These are phyloP conservation scores for Penicillium janthinellum DNA, from an alignment of 2,329 filamentous ascomycete species.

Conservation along the genomic window DNA sequence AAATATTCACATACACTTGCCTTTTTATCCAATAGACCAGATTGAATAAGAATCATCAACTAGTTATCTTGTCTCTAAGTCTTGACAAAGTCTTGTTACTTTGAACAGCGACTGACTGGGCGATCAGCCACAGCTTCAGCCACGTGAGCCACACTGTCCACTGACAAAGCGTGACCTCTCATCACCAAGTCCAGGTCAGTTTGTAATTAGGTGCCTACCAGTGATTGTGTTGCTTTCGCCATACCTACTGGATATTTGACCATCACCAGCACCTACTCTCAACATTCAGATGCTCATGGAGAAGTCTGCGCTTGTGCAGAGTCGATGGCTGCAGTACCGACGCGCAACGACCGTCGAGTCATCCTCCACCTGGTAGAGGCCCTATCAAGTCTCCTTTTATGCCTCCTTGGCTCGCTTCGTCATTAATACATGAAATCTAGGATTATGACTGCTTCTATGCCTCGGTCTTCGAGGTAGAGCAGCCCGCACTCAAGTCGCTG, in stretches of 20 bases:
- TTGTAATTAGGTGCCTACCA: background rate
- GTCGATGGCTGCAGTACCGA: constrained; percentile 26
- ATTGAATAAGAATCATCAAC: too few relatives aligned
- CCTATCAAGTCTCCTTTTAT: background rate
- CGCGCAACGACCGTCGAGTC: constrained; percentile 63
- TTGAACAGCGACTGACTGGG: background rate
- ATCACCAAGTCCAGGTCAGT: background rate
- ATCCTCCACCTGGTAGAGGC: constrained; percentile 77
- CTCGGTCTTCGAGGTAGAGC: constrained; percentile 80
- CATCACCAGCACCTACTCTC: background rate
- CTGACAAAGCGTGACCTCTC: background rate
- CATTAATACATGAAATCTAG: constrained; percentile 26
- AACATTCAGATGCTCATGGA: constrained; percentile 9
- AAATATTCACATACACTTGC: too few relatives aligned
- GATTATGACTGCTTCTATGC: constrained; percentile 82
- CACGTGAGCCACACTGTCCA: background rate
- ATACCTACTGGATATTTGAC: too few relatives aligned
- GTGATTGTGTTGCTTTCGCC: too few relatives aligned
- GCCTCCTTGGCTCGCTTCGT: background rate
- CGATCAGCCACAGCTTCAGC: background rate
- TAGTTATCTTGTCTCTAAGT: too few relatives aligned
- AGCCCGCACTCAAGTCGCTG: constrained; percentile 69
- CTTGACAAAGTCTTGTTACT: too few relatives aligned
- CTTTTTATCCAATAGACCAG: too few relatives aligned
- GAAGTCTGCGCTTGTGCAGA: background rate